Base-by-base conservation (phyloP, 2,329 filamentous ascomycete species). In the Bipolaris oryzae region DNA sequence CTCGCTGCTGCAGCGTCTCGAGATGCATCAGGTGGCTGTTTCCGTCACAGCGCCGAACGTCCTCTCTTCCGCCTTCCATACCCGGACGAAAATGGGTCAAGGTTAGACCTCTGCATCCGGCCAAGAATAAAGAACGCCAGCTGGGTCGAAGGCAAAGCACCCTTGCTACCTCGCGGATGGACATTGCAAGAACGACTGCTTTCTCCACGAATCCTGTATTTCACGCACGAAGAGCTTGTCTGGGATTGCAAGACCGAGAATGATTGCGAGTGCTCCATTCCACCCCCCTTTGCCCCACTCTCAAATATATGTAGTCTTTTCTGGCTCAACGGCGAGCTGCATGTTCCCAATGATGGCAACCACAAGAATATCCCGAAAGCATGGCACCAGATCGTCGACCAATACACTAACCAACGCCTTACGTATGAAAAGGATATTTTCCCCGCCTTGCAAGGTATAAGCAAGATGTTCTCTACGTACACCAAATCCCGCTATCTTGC, bases 151-250 rank as follows among this genome's bases (percentile, higher is more conserved):
- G 6, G 35, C 48, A 5, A 11, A 10, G 23, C 34, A 6, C 53
- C 53, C 20, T 39, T 56, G 15, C 16, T 56, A 11, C 6, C 13
- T 7, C 55, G 55, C 21, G 55, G 28, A 1, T 57, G 55, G 55
- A 35, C 47, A 13, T 5, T 51, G 1, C 55, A 58, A 55, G 55
- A 58, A 31, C 53, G 51, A 3, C n/a, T 58, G 2, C 35, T 58
- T 0, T 55, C 55, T 15, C 35, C 13, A 3, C 33, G 55, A 3
- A 7, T 46, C 1, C 3, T 58, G 11, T 45, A 58, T 13, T 58
- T 55, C 18, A 39, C 47, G 2, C n/a, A 50, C 1, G 34, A 50
- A 3, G 55, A 58, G 11, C 35, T 55, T n/a, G 20, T 57, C 5
- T 57, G 55, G 50, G 39, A 53, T 11, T 57, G 55, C 25, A 54